These are phyloP conservation scores for Berkeleyomyces basicola DNA, from an alignment of 2,329 filamentous ascomycete species.

Conservation along the genomic window DNA sequence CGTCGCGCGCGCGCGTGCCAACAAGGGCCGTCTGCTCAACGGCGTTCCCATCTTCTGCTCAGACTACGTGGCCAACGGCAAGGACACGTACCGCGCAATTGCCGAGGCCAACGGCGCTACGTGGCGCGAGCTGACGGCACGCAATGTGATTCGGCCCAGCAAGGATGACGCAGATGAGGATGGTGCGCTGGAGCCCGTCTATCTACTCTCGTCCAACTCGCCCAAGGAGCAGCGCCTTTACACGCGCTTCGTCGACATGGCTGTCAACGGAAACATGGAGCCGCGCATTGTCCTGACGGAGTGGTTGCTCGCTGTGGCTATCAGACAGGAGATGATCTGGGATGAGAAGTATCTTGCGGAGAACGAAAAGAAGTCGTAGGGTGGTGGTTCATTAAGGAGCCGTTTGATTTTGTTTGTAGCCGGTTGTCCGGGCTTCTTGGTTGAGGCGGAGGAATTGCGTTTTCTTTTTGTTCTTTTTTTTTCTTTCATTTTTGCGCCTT, in stretches of 20 bases:
- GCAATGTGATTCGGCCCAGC: constrained; percentile 48
- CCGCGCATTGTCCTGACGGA: constrained; percentile 70
- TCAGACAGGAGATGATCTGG: constrained; percentile 68
- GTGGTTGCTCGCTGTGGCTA: constrained; percentile 79
- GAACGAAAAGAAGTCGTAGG: constrained; percentile 15
- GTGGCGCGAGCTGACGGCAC: constrained; percentile 62
- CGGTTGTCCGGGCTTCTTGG: neutral
- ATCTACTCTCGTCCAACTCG: constrained; percentile 57
- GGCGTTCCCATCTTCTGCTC: constrained; percentile 75
- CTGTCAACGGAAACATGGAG: constrained; percentile 58
- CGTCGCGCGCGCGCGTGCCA: constrained; percentile 52
- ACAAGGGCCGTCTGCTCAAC: constrained; percentile 59
- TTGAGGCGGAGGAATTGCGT: neutral
- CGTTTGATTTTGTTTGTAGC: neutral
- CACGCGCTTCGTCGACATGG: constrained; percentile 66
- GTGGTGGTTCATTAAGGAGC: neutral
- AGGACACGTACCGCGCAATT: constrained; percentile 72
- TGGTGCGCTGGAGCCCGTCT: constrained; percentile 55
- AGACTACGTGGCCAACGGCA: constrained; percentile 59
- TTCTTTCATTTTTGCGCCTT: neutral
- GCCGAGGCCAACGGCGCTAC: constrained; percentile 76
- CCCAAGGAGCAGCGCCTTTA: constrained; percentile 58
- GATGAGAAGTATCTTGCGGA: constrained; percentile 42
- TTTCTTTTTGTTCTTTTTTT: neutral
- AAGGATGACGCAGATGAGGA: constrained; percentile 31